phyloP scores from a whole-genome alignment of 75 land plant genomes.

The Isoetes taiwanensis region DNA sequence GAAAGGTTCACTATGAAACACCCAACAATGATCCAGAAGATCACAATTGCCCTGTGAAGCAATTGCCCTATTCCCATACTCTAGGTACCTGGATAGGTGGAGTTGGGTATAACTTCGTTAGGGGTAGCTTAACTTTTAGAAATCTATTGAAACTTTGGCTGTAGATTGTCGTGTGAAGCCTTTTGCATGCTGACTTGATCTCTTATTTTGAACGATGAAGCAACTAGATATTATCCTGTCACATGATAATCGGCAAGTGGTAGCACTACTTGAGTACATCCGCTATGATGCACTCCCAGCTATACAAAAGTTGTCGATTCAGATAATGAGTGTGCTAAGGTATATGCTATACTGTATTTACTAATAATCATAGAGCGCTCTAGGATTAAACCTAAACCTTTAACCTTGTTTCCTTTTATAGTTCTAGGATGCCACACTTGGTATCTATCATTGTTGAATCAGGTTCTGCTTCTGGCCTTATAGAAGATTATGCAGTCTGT shows the following conservation, averaged over 20 bases:
- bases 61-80: no score
- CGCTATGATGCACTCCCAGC: conserved; percentile 56
- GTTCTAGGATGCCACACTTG: conserved; percentile 76
- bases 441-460: conserved; percentile 67
- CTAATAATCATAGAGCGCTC: background rate
- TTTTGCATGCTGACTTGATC: background rate
- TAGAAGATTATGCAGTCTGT: conserved; percentile 95
- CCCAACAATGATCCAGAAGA: no score
- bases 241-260: conserved; percentile 70
- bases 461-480: conserved; percentile 41
- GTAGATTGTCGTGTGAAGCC: background rate
- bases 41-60: no score
- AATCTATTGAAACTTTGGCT: background rate
- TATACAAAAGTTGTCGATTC: conserved; percentile 70
- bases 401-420: conserved; percentile 16
- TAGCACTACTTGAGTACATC: conserved; percentile 71
- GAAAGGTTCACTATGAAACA: no score
- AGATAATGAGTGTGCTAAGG: conserved; percentile 79
- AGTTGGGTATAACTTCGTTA: background rate
- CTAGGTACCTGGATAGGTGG: no score
- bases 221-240: conserved; percentile 77
- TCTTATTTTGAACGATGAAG: conserved; percentile 36
- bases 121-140: background rate
- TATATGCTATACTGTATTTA: conserved; percentile 10
- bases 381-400: background rate